Evolutionary conservation across 1,284 basidiomycete genomes (phyloP).

Genomic region (Sanghuangporus sanghuang): DNA sequence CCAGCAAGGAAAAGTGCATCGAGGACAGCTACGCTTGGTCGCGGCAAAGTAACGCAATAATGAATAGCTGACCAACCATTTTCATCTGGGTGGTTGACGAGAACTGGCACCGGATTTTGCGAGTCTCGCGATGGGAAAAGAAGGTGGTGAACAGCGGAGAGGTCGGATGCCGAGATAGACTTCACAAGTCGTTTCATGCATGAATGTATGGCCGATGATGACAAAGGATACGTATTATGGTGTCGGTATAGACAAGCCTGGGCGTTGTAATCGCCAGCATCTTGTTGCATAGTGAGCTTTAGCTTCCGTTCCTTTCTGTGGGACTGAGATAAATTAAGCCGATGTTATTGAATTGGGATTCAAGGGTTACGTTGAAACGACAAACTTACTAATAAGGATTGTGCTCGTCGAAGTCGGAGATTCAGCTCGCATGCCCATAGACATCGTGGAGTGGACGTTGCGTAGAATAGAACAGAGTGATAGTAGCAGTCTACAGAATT

Average conservation of each 20-base stretch:
- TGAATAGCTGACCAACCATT: constrained; percentile 69
- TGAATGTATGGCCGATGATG: constrained; percentile 30
- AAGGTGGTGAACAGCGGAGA: constrained; percentile 45
- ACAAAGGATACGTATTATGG: constrained; percentile 29
- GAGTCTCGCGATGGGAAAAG: constrained; percentile 44
- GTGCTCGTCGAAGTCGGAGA: constrained; percentile 53
- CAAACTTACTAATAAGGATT: constrained; percentile 45
- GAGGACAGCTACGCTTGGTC: constrained; percentile 54
- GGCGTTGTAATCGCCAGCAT: constrained; percentile 21
- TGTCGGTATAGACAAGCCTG: constrained; percentile 18
- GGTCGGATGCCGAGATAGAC: constrained; percentile 43
- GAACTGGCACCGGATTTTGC: constrained; percentile 23
- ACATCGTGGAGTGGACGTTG: constrained; percentile 51
- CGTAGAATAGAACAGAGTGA: constrained; percentile 63
- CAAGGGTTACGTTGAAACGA: background rate
- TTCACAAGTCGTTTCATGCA: constrained; percentile 47
- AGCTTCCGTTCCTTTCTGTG: constrained; percentile 16
- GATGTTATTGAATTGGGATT: background rate
- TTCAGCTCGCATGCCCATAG: constrained; percentile 66
- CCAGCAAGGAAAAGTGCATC: constrained; percentile 69
- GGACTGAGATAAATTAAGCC: background rate
- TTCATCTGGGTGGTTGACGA: constrained; percentile 53
- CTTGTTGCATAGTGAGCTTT: constrained; percentile 9
- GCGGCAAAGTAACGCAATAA: constrained; percentile 51
- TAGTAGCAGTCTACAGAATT: constrained; percentile 65